These are phyloP conservation scores for Leishmania arabica DNA, from an alignment of 208 protist genomes.

Conservation along the genomic window DNA sequence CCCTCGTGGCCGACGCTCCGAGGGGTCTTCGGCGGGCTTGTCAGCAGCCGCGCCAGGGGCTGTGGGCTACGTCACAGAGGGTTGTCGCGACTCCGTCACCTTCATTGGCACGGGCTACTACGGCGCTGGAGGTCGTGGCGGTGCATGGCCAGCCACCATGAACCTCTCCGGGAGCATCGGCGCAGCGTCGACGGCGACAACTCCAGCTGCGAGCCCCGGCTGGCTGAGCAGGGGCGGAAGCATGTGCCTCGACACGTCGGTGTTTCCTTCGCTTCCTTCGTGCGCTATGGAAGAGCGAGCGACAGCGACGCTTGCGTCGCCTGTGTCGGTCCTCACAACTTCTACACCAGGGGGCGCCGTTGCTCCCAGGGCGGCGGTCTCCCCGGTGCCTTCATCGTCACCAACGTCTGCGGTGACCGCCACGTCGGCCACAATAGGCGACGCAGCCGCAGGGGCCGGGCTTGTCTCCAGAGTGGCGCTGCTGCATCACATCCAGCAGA, in stretches of 20 bases:
- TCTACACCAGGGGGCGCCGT: conserved; percentile 2
- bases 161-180: not conserved
- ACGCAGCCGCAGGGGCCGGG: not conserved
- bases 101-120: conserved; percentile 28
- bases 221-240: conserved; percentile 6
- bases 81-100: conserved; percentile 11
- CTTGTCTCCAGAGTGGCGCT: conserved; percentile 1
- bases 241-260: not conserved
- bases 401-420: not conserved
- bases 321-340: conserved; percentile 7
- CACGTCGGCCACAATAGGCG: not conserved
- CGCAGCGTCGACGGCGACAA: not conserved
- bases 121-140: not conserved
- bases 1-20: conserved; percentile 1
- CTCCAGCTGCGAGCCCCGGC: not conserved
- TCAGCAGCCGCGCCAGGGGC: not conserved
- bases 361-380: not conserved
- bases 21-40: conserved; percentile 2
- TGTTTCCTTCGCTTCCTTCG: conserved; percentile 12
- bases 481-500: conserved; percentile 31
- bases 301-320: not conserved
- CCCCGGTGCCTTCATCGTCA: not conserved
- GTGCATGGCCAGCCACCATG: conserved; percentile 4
- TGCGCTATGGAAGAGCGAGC: conserved; percentile 20
- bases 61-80: not conserved